phyloP scores from a whole-genome alignment of 192 early-diverging fungal species.

The Podila epicladia region DNA sequence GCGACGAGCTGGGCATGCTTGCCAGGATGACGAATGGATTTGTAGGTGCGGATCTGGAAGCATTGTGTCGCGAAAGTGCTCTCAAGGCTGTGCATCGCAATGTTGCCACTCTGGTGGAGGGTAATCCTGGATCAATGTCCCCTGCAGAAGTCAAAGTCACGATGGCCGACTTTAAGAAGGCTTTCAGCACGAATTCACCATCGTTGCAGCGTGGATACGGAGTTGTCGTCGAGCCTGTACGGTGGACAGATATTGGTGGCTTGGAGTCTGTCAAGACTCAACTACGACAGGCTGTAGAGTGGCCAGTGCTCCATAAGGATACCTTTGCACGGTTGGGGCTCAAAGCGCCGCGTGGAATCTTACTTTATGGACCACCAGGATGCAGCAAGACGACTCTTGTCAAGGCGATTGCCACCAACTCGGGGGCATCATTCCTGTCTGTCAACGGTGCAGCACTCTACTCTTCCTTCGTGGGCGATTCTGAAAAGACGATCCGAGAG shows the following conservation, averaged over 20 bases:
- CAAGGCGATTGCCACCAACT: constrained; percentile 83
- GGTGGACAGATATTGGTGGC: constrained; percentile 93
- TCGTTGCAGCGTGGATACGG: constrained; percentile 77
- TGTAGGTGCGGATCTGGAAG: constrained; percentile 92
- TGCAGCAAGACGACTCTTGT: constrained; percentile 98
- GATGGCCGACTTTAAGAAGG: constrained; percentile 70
- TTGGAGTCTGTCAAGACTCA: constrained; percentile 82
- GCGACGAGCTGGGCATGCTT: constrained; percentile 39
- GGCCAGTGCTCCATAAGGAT: constrained; percentile 80
- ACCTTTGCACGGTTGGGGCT: constrained; percentile 82
- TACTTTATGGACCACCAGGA: constrained; percentile 98
- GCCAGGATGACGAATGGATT: constrained; percentile 86
- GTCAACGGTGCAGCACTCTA: constrained; percentile 85
- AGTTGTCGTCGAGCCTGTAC: constrained; percentile 66
- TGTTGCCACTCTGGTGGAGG: constrained; percentile 14
- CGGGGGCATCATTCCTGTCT: constrained; percentile 79
- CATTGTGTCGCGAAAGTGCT: constrained; percentile 86
- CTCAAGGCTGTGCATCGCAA: constrained; percentile 58
- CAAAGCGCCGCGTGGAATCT: constrained; percentile 82
- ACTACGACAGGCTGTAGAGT: constrained; percentile 87
- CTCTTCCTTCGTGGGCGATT: constrained; percentile 86
- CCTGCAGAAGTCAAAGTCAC: constrained; percentile 41
- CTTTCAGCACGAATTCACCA: constrained; percentile 70
- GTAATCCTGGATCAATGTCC: not conserved
- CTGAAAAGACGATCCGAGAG: constrained; percentile 79